phyloP scores from a whole-genome alignment of 441 rosid species.

The Viola pubescens region DNA sequence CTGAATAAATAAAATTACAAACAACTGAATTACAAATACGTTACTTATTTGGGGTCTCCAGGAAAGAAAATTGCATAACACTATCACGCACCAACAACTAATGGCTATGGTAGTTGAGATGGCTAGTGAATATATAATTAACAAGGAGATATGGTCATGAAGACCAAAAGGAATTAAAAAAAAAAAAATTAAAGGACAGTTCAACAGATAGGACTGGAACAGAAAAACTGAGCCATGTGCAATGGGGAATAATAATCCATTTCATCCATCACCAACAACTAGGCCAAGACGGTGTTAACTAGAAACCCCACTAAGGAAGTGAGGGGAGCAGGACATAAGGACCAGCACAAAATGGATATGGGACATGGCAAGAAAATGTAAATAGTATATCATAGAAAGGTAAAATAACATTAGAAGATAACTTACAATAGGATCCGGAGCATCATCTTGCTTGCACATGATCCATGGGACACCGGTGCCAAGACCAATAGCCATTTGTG shows the following conservation, averaged over 20 bases:
- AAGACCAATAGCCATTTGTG: slow-evolving; percentile 86
- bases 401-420: slow-evolving; percentile 12
- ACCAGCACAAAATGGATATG: slow-evolving; percentile 18
- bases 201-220: slow-evolving; percentile 20
- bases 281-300: slow-evolving; percentile 15
- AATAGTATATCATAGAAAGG: background rate
- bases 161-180: slow-evolving; percentile 3
- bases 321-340: slow-evolving; percentile 18
- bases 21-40: slow-evolving; percentile 13
- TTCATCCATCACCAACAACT: slow-evolving; percentile 21
- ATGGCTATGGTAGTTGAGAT: slow-evolving; percentile 1
- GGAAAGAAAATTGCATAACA: background rate
- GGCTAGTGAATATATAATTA: slow-evolving; percentile 11
- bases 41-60: slow-evolving; percentile 7
- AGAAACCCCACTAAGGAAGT: slow-evolving; percentile 26
- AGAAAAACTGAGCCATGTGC: slow-evolving; percentile 32
- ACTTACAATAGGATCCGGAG: slow-evolving; percentile 85
- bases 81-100: slow-evolving; percentile 14
- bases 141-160: slow-evolving; percentile 17
- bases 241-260: slow-evolving; percentile 23
- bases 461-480: slow-evolving; percentile 98
- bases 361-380: slow-evolving; percentile 18
- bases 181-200: slow-evolving; percentile 8
- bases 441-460: slow-evolving; percentile 99
- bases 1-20: slow-evolving; percentile 3